Evolutionary conservation across 2,329 filamentous ascomycete species (phyloP).

Genomic region (Talaromyces sp.): DNA sequence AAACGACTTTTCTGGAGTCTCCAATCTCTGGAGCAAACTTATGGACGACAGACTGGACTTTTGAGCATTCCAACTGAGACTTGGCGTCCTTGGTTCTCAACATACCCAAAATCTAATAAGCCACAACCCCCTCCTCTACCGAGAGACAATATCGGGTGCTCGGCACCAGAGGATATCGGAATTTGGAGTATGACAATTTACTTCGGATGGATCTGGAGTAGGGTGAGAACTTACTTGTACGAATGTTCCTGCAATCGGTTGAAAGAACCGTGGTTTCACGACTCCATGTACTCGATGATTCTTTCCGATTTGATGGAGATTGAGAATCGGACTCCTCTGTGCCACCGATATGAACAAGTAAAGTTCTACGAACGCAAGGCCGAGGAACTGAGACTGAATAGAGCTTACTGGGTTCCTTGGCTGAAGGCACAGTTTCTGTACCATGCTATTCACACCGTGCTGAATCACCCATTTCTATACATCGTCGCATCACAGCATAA

Average conservation of each 20-base stretch:
- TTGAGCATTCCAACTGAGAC: constrained; percentile 40
- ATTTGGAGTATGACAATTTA: constrained; percentile 49
- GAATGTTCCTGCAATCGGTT: constrained; percentile 45
- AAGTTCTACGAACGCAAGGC: constrained; percentile 48
- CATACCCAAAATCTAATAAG: constrained; percentile 22
- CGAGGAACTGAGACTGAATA: constrained; percentile 42
- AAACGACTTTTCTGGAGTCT: constrained; percentile 50
- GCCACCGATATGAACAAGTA: constrained; percentile 49
- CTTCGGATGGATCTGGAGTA: constrained; percentile 50
- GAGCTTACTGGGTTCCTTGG: constrained; percentile 50
- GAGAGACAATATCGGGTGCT: constrained; percentile 40
- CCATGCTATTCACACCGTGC: constrained; percentile 47
- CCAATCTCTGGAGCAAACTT: constrained; percentile 47
- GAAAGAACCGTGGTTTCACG: constrained; percentile 49
- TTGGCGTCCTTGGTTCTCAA: constrained; percentile 32
- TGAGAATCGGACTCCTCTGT: constrained; percentile 39
- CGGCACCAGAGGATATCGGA: constrained; percentile 37
- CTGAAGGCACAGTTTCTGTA: constrained; percentile 51
- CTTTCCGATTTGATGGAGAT: constrained; percentile 49
- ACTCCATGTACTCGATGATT: constrained; percentile 49
- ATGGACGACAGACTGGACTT: constrained; percentile 44
- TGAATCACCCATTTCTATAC: constrained; percentile 53
- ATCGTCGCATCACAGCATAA: constrained; percentile 50
- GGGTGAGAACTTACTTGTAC: constrained; percentile 37
- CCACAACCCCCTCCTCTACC: constrained; percentile 40